These are phyloP conservation scores for Phytophthora cryptogea DNA, from an alignment of 352 stramenopile genomes.

Conservation along the genomic window DNA sequence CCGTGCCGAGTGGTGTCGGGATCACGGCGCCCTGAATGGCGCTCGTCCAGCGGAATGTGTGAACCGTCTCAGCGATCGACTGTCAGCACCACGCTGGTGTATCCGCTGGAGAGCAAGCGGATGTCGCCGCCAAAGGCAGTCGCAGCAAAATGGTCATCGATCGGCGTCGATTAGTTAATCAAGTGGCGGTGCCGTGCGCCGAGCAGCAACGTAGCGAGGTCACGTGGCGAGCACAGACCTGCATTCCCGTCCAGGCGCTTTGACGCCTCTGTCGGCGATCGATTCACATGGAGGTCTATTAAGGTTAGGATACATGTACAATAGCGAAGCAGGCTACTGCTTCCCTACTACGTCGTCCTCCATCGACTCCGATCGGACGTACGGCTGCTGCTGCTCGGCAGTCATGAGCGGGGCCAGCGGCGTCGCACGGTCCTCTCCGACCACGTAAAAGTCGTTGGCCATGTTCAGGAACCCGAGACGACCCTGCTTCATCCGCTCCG, in stretches of 20 bases:
- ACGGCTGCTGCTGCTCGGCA: conserved; percentile 18
- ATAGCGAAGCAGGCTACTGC: background rate
- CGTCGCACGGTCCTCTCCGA: conserved; percentile 8
- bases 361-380: conserved; percentile 18
- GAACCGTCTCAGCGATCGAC: no score
- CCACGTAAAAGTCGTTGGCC: conserved; percentile 44
- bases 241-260: no score
- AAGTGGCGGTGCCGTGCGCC: background rate
- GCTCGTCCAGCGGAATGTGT: background rate
- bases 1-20: background rate
- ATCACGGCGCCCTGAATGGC: background rate
- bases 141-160: no score
- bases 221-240: no score
- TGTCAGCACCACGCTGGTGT: no score
- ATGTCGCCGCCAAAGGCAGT: no score
- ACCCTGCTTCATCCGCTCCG: conserved; percentile 31
- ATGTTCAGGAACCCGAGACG: conserved; percentile 38
- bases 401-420: conserved; percentile 28
- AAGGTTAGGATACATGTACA: background rate
- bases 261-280: background rate
- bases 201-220: no score
- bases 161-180: background rate
- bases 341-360: conserved; percentile 7
- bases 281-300: conserved; percentile 5
- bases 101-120: no score